Evolutionary conservation across 345 rosid genomes (phyloP), one percentile per base, ranked within the genome.

Genomic region (Arabidopsis suecica): DNA sequence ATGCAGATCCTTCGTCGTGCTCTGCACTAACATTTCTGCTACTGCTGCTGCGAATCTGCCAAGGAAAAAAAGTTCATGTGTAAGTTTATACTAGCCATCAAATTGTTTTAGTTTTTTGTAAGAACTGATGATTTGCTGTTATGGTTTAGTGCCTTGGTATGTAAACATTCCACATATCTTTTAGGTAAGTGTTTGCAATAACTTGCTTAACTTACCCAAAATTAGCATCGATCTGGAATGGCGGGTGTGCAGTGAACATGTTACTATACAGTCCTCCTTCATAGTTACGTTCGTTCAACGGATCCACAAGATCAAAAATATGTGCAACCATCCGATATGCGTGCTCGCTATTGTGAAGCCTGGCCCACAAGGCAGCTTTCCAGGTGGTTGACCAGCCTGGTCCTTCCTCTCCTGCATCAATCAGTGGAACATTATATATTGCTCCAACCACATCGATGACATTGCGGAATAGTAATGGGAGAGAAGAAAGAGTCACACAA

Each of bases 171-270:
- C 30, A 50, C 41, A 72, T 12, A 4, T 49, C 58, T 59, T 68
- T 40, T 2, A 32, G 65, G 56, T 58, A 9, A 49, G 0, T 37
- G 40, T 54, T 64, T 13, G 45, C 22, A 61, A 3, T 6, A 57
- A 18, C 51, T 33, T 41, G 49, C 55, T 77, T 82, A 60, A 60
- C 86, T 86, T 82, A 95, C 99, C 98, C 99, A 10, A 89, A 90
- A 78, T 95, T 95, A 58, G 94, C 97, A 73, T 95, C 99, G n/a
- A 95, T 95, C 82, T 92, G 98, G 80, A 95, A 95, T 33, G 99
- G 99, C 4, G 99, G 98, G 70, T 92, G 98, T 9, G 97, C 93
- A 8, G 93, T 87, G 80, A 95, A 95, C 79, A 95, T 75, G 87
- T 95, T 95, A 55, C 83, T 87, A 74, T 95, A 95, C 11, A 95